Conservation (phyloP, 306 rosid genomes). For the Geum urbanum region DNA sequence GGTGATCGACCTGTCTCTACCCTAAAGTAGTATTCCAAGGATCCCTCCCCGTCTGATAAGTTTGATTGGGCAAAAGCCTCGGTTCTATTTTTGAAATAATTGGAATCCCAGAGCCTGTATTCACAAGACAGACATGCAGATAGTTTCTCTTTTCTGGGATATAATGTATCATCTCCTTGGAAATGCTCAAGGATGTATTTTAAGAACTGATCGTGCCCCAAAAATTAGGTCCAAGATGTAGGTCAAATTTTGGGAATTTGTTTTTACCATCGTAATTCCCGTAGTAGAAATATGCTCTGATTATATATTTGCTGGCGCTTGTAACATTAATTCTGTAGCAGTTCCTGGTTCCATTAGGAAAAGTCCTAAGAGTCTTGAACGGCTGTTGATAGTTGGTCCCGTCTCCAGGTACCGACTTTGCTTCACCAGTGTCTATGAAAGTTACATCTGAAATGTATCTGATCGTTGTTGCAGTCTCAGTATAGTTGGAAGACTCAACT, state of each 20-base stretch:
- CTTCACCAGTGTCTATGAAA: conserved; percentile 21
- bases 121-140: conserved; percentile 17
- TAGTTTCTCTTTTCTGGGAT: not conserved
- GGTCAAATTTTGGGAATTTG: conserved; percentile 14
- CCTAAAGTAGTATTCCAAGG: conserved; percentile 3
- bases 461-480: conserved; percentile 6
- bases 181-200: not conserved
- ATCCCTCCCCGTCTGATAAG: not conserved
- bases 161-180: conserved; percentile 12
- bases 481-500: conserved; percentile 13
- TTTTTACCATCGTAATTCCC: conserved; percentile 20
- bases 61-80: not conserved
- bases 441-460: conserved; percentile 25
- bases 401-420: not conserved
- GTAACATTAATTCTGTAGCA: conserved; percentile 12
- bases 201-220: conserved; percentile 3
- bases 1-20: not conserved
- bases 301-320: conserved; percentile 5
- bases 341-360: conserved; percentile 26
- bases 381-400: not conserved
- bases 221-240: conserved; percentile 14
- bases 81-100: conserved; percentile 22
- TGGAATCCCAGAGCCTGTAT: conserved; percentile 17
- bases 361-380: conserved; percentile 19
- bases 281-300: conserved; percentile 8